Percentiles rank a stretch among this genome's conserved stretches.
Evolutionary conservation across 208 protist genomes (phyloP).

Genomic region (Leishmania martiniquensis): DNA sequence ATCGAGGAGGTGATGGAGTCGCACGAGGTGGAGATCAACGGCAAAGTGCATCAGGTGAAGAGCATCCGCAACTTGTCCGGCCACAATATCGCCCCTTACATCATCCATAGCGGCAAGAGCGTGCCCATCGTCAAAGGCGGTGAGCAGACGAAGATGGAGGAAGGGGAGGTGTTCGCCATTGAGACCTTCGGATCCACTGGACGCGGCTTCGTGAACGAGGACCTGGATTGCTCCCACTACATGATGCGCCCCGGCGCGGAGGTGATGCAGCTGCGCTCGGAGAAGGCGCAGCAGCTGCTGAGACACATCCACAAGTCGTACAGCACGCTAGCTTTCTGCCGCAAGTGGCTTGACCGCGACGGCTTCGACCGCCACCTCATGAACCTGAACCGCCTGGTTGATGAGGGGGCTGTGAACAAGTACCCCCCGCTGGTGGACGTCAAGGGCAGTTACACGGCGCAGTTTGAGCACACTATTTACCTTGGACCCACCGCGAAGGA

Average conservation of each 20-base stretch:
- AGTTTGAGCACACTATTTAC: slow-evolving; percentile 98
- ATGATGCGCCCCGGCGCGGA: slow-evolving; percentile 94
- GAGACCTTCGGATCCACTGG: slow-evolving; percentile 99
- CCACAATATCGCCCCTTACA: slow-evolving; percentile 98
- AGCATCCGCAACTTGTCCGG: slow-evolving; percentile 98
- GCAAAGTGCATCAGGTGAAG: slow-evolving; percentile 95
- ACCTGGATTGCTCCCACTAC: slow-evolving; percentile 98
- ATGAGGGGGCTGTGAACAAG: slow-evolving; percentile 91
- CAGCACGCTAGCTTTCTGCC: slow-evolving; percentile 98
- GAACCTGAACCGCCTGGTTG: slow-evolving; percentile 84
- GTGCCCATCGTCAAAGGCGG: slow-evolving; percentile 98
- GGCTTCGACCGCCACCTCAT: slow-evolving; percentile 94
- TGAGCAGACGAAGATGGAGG: slow-evolving; percentile 95
- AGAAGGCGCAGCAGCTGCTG: slow-evolving; percentile 93
- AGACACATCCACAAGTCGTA: slow-evolving; percentile 93
- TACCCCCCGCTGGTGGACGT: slow-evolving; percentile 98
- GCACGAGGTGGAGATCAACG: slow-evolving; percentile 96
- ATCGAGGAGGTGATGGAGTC: slow-evolving; percentile 99
- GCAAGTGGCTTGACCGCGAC: slow-evolving; percentile 96
- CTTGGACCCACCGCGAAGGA: slow-evolving; percentile 97
- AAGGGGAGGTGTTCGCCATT: slow-evolving; percentile 99
- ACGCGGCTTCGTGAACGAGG: slow-evolving; percentile 94
- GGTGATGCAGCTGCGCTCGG: slow-evolving; percentile 64
- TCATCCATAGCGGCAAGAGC: slow-evolving; percentile 99
- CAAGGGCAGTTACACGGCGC: slow-evolving; percentile 97